phyloP scores from a whole-genome alignment of 2,329 filamentous ascomycete species.

The Colletotrichum sp. region DNA sequence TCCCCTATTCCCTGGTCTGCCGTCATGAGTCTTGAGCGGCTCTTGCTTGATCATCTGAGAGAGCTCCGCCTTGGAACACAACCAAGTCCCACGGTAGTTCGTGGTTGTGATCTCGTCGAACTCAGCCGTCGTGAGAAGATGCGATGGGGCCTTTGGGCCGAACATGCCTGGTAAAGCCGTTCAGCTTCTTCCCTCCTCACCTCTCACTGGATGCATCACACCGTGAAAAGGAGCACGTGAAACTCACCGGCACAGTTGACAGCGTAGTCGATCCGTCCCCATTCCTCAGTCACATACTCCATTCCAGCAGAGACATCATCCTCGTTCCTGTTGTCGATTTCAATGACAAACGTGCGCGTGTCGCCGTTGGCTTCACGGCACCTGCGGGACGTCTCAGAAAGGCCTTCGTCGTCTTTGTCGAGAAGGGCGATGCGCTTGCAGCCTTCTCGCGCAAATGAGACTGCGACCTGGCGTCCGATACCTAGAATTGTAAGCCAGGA shows the following conservation, averaged over 20 bases:
- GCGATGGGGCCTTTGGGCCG: constrained; percentile 37
- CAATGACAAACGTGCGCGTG: constrained; percentile 27
- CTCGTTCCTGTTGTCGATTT: constrained; percentile 39
- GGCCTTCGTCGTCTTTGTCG: constrained; percentile 36
- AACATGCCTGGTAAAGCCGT: constrained; percentile 33
- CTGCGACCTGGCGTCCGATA: constrained; percentile 45
- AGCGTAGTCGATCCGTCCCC: constrained; percentile 48
- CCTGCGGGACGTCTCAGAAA: constrained; percentile 34
- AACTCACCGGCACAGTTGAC: constrained; percentile 45
- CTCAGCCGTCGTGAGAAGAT: constrained; percentile 35
- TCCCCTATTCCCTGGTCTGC: constrained; percentile 41
- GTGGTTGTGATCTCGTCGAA: constrained; percentile 46
- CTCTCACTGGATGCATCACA: background rate
- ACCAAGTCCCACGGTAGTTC: constrained; percentile 50
- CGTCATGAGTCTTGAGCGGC: constrained; percentile 44
- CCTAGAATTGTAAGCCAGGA: constrained; percentile 29
- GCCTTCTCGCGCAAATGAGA: constrained; percentile 48
- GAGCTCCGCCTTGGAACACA: constrained; percentile 46
- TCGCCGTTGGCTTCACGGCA: constrained; percentile 30
- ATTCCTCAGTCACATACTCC: constrained; percentile 31
- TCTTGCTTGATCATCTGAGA: constrained; percentile 48
- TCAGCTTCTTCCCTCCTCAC: background rate
- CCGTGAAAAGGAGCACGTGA: background rate
- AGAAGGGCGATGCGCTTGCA: constrained; percentile 45
- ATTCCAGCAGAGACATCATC: constrained; percentile 37